These are phyloP conservation scores for Serendipita sp. DNA, from an alignment of 768 basidiomycete species.

Conservation along the genomic window DNA sequence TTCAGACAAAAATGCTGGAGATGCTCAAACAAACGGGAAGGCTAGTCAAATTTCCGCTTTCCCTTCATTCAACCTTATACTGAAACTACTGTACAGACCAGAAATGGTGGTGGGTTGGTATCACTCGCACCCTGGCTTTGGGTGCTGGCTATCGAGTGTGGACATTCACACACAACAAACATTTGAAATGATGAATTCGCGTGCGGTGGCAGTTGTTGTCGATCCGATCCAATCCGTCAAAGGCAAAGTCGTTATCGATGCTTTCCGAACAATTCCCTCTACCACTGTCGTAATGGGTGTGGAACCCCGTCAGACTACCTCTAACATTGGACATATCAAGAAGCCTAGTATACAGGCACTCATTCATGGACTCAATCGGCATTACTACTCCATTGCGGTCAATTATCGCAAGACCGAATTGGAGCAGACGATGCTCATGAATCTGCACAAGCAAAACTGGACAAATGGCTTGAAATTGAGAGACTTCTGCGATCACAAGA, in stretches of 20 bases:
- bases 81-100: constrained; percentile 34
- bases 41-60: constrained; percentile 29
- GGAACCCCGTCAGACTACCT: constrained; percentile 93
- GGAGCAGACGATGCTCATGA: constrained; percentile 98
- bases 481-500: constrained; percentile 79
- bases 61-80: neutral
- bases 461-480: constrained; percentile 87
- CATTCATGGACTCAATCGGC: constrained; percentile 92
- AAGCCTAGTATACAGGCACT: constrained; percentile 98
- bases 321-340: constrained; percentile 96
- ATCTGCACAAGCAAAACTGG: constrained; percentile 97
- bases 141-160: constrained; percentile 97
- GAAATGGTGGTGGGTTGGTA: constrained; percentile 99
- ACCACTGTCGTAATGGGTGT: constrained; percentile 78
- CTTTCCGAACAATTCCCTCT: constrained; percentile 92
- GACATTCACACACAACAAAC: constrained; percentile 99
- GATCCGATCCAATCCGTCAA: constrained; percentile 99
- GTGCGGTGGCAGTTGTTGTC: constrained; percentile 92
- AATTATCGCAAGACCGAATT: constrained; percentile 97
- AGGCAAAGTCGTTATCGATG: constrained; percentile 97
- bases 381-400: constrained; percentile 96
- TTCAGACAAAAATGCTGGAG: constrained; percentile 95
- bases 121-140: constrained; percentile 98
- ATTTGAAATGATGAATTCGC: constrained; percentile 83
- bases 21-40: constrained; percentile 99